Base-by-base conservation (phyloP, 192 early-diverging fungal genomes). In the Linnemannia exigua region DNA sequence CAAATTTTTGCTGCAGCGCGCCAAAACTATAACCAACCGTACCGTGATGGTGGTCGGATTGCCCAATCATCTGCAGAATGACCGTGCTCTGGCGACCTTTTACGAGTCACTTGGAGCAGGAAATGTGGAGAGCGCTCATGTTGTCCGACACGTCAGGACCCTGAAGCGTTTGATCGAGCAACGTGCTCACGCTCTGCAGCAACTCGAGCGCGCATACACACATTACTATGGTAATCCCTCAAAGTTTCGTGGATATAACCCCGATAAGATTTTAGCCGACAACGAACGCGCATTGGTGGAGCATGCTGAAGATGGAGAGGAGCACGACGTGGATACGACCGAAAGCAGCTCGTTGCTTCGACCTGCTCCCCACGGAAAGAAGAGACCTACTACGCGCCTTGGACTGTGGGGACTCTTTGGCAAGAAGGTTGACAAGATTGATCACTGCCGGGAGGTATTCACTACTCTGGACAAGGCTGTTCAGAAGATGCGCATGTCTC, bases 151-250 rank as follows among this genome's bases (percentile, higher is more conserved):
- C 79, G 92, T 93, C 52, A 82, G 90, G 9, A 63, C 88, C 33
- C 82, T 96, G 67, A 89, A 90, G 48, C 89, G 91, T 35, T 80
- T 89, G 20, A 91, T 93, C 11, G 81, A 91, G 36, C 89, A 91
- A 75, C 81, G 95, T 9, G 89, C 92, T 15, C 73, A 88, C 38
- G 89, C 76, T 47, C 80, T 96, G n/a, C 79, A 88, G 19, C 77
- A 77, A 7, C 78, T 95, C 66, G 95, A 96, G 75, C 74, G 75
- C 12, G 91, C 88, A 6, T 94, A 93, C 54, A 85, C 83, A 31
- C 50, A 84, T 63, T 91, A 92, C 36, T 92, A 94, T 79, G 94
- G 94, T 12, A 96, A 96, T 75, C 95, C 95, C 0, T 95, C 94
- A 46, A 68, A 72, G 37, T 90, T 92, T 52, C 90, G 88, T 14